Conservation (phyloP, 805 yeast genomes). For the Yamadazyma scolyti region DNA sequence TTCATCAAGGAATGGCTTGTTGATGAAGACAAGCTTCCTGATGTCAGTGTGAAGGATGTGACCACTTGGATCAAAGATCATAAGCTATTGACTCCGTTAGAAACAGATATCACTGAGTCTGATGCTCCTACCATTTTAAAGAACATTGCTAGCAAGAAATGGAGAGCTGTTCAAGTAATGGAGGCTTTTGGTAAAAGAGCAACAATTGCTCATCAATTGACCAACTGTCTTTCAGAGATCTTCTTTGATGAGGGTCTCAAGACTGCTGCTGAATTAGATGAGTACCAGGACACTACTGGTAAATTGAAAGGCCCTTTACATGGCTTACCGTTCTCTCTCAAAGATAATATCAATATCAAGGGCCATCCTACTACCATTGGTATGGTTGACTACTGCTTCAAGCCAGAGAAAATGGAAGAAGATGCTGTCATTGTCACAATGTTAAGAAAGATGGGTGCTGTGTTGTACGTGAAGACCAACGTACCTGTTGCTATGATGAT, state of each 20-base stretch:
- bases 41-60: constrained; percentile 29
- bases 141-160: constrained; percentile 29
- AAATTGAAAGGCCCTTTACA: constrained; percentile 58
- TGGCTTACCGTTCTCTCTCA: constrained; percentile 63
- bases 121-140: constrained; percentile 22
- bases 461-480: constrained; percentile 41
- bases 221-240: constrained; percentile 39
- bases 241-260: constrained; percentile 59
- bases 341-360: constrained; percentile 42
- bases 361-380: constrained; percentile 42
- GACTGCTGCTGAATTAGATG: constrained; percentile 54
- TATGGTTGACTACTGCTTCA: constrained; percentile 19
- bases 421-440: constrained; percentile 29
- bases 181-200: constrained; percentile 42
- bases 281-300: constrained; percentile 42
- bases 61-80: constrained; percentile 27
- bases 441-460: constrained; percentile 38
- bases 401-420: constrained; percentile 15
- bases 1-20: constrained; percentile 46
- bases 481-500: constrained; percentile 45
- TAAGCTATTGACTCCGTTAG: constrained; percentile 27
- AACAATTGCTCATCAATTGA: constrained; percentile 40
- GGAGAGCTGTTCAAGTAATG: constrained; percentile 31
- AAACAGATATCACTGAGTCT: constrained; percentile 36
- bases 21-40: constrained; percentile 27